A percentile compares a stretch with the other conserved stretches of the same genome.
Evolutionary conservation across 2,329 filamentous ascomycete genomes (phyloP).

Genomic region (Leptographium lundbergii): DNA sequence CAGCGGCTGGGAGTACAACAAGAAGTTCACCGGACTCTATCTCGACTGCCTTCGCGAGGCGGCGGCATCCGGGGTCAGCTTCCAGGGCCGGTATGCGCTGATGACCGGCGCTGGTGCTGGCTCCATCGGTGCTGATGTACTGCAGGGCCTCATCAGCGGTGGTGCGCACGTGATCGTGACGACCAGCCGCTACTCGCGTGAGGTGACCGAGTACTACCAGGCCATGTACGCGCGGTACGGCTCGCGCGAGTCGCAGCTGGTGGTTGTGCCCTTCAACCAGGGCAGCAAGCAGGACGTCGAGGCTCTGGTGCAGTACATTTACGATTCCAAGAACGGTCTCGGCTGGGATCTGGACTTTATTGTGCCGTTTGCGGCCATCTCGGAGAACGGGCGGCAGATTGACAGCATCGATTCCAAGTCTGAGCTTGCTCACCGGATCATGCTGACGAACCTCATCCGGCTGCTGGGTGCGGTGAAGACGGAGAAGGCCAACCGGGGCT

Average conservation of each 20-base stretch:
- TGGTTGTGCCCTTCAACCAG: slow-evolving; percentile 98
- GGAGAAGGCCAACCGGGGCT: slow-evolving; percentile 76
- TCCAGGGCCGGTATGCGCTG: slow-evolving; percentile 87
- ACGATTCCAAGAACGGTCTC: slow-evolving; percentile 88
- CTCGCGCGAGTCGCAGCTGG: slow-evolving; percentile 85
- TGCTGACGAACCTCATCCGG: slow-evolving; percentile 93
- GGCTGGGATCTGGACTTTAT: slow-evolving; percentile 98
- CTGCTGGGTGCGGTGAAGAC: slow-evolving; percentile 83
- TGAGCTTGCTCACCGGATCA: slow-evolving; percentile 94
- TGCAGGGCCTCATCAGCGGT: slow-evolving; percentile 91
- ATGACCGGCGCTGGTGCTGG: slow-evolving; percentile 98
- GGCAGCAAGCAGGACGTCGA: slow-evolving; percentile 97
- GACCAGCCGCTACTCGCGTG: slow-evolving; percentile 88
- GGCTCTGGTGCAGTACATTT: slow-evolving; percentile 89
- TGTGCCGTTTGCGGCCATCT: slow-evolving; percentile 92
- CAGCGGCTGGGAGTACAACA: slow-evolving; percentile 98
- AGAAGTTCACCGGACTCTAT: slow-evolving; percentile 90
- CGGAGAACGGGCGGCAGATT: slow-evolving; percentile 95
- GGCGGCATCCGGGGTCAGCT: slow-evolving; percentile 76
- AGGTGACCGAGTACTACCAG: slow-evolving; percentile 99
- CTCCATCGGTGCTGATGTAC: slow-evolving; percentile 92
- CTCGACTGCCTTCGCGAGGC: slow-evolving; percentile 84
- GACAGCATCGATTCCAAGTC: slow-evolving; percentile 95
- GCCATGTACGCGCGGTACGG: slow-evolving; percentile 95
- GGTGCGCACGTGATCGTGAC: slow-evolving; percentile 95